Percentiles rank a stretch among this genome's conserved stretches.
Conservation (phyloP, 2,329 filamentous ascomycete genomes). For the Sporothrix euskadiensis region DNA sequence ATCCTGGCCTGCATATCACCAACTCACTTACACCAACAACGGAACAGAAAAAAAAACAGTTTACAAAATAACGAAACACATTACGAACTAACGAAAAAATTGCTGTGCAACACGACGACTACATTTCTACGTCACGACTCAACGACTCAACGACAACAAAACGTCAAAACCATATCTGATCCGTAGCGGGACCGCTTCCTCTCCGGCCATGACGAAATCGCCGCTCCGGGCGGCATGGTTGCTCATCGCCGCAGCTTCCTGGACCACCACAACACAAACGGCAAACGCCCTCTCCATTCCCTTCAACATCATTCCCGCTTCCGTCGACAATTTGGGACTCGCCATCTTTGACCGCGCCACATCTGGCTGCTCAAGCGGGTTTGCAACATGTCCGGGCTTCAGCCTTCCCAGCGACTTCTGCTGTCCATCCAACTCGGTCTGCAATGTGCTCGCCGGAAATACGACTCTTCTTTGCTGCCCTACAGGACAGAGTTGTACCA, state of each 20-base stretch:
- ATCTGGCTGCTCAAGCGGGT: conserved; percentile 38
- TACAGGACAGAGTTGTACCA: conserved; percentile 55
- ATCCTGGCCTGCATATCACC: conserved; percentile 19
- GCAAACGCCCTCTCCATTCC: conserved; percentile 42
- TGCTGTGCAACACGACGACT: conserved; percentile 1
- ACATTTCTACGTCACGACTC: not conserved
- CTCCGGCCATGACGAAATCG: conserved; percentile 21
- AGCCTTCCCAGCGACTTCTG: conserved; percentile 66
- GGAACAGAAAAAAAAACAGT: not conserved
- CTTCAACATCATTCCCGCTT: conserved; percentile 35
- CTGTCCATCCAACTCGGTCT: conserved; percentile 57
- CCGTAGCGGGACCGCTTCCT: conserved; percentile 1
- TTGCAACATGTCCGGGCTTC: conserved; percentile 53
- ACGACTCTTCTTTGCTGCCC: conserved; percentile 74
- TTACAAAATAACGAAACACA: not conserved
- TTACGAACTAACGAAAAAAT: not conserved
- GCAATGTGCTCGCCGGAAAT: conserved; percentile 61
- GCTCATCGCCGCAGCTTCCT: conserved; percentile 41
- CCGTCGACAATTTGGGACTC: not conserved
- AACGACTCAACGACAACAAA: not conserved
- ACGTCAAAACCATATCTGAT: not conserved
- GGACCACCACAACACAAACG: conserved; percentile 36
- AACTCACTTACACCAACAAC: conserved; percentile 7
- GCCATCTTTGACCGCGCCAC: conserved; percentile 23
- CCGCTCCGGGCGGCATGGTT: conserved; percentile 40